phyloP scores from a whole-genome alignment of 306 rosid species.

The Cicer cuneatum region DNA sequence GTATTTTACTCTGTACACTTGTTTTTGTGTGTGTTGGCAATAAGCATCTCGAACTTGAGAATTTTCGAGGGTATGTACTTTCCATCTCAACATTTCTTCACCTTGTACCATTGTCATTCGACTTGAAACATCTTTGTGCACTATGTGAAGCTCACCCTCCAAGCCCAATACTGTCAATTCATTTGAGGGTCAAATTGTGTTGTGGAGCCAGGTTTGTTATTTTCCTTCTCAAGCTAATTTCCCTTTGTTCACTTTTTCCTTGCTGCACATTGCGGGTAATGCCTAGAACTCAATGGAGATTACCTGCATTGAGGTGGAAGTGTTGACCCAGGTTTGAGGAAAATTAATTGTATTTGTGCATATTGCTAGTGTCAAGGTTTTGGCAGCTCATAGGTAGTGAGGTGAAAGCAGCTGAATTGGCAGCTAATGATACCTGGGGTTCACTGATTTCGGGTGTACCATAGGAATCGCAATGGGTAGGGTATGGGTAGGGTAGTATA shows the following conservation, averaged over 20 bases:
- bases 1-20: neutral
- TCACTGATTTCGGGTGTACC: neutral
- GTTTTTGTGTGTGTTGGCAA: neutral
- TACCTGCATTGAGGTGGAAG: neutral
- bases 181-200: neutral
- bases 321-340: neutral
- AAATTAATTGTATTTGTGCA: too few relatives aligned
- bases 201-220: neutral
- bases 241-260: neutral
- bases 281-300: neutral
- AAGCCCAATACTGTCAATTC: neutral
- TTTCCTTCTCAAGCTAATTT: neutral
- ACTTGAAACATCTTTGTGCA: neutral
- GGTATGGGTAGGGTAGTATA: too few relatives aligned
- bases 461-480: too few relatives aligned
- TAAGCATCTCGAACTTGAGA: neutral
- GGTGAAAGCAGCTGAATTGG: neutral
- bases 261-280: slow-evolving; percentile 5
- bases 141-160: neutral
- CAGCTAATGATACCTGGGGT: neutral
- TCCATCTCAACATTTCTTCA: neutral
- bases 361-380: neutral
- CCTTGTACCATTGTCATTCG: neutral
- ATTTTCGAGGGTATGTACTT: neutral
- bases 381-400: neutral